phyloP scores from a whole-genome alignment of 2,329 filamentous ascomycete genomes.

The Paecilomyces dactylethromorphus region DNA sequence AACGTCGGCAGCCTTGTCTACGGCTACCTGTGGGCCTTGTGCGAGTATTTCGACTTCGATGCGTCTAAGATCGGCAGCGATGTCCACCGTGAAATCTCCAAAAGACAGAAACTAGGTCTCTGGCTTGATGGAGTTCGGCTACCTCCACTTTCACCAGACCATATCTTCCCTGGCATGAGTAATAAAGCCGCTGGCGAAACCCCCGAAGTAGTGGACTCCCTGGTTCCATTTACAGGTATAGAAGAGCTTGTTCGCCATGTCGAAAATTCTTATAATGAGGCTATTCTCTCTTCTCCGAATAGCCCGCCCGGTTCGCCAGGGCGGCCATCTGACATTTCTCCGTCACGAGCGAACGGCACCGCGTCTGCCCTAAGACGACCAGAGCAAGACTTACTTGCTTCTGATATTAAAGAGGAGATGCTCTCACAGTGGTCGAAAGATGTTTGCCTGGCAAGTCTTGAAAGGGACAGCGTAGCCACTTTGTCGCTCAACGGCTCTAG shows the following conservation, averaged over 20 bases:
- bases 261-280: conserved; percentile 61
- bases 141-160: conserved; percentile 59
- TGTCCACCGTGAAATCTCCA: conserved; percentile 68
- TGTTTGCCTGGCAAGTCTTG: conserved; percentile 59
- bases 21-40: conserved; percentile 79
- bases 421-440: conserved; percentile 75
- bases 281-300: conserved; percentile 54
- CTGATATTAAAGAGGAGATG: conserved; percentile 66
- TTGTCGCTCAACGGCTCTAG: conserved; percentile 71
- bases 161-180: conserved; percentile 50
- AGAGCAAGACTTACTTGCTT: conserved; percentile 55
- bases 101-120: conserved; percentile 65
- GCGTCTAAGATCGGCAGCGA: conserved; percentile 60
- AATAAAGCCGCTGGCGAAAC: conserved; percentile 27
- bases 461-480: conserved; percentile 61
- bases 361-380: conserved; percentile 25
- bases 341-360: conserved; percentile 45
- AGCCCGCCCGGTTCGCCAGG: conserved; percentile 67
- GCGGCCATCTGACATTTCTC: conserved; percentile 56
- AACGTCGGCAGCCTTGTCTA: conserved; percentile 78
- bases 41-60: conserved; percentile 71
- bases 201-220: conserved; percentile 46
- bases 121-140: conserved; percentile 72
- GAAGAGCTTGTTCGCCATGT: conserved; percentile 67
- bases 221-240: conserved; percentile 64